A percentile compares a stretch with the other conserved stretches of the same genome.
Evolutionary conservation across 805 yeast genomes (phyloP).

Genomic region (Candida pseudoglaebosa): DNA sequence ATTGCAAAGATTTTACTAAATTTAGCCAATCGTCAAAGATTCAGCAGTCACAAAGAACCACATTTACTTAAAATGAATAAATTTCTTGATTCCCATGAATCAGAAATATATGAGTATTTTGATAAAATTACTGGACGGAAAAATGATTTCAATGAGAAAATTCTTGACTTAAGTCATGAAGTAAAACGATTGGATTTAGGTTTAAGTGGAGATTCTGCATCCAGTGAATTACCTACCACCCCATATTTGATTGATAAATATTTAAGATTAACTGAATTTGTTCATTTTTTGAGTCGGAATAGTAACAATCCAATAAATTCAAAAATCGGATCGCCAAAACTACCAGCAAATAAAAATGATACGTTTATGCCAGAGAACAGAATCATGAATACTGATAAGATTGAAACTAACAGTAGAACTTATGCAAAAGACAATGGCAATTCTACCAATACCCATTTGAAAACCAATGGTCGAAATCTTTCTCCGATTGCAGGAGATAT

Average conservation of each 20-base stretch:
- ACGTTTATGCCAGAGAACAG: neutral
- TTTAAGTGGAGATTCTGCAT: conserved; percentile 45
- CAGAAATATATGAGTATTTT: conserved; percentile 63
- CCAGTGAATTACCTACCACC: conserved; percentile 61
- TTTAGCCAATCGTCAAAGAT: conserved; percentile 69
- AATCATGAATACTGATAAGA: neutral
- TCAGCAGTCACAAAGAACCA: conserved; percentile 80
- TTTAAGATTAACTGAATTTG: conserved; percentile 55
- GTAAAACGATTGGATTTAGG: conserved; percentile 55
- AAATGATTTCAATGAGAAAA: conserved; percentile 59
- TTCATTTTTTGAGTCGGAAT: conserved; percentile 34
- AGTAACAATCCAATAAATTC: neutral
- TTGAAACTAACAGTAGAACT: neutral
- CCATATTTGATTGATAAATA: conserved; percentile 69
- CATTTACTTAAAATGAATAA: conserved; percentile 67
- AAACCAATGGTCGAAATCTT: conserved; percentile 1
- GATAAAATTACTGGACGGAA: conserved; percentile 68
- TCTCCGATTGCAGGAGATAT: conserved; percentile 16
- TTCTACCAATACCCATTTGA: no score
- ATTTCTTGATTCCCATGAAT: conserved; percentile 56
- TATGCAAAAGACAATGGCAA: neutral
- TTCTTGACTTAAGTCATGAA: conserved; percentile 52
- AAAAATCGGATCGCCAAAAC: conserved; percentile 1
- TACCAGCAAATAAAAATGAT: conserved; percentile 1
- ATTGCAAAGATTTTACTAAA: conserved; percentile 77